Base-by-base conservation (phyloP, 306 rosid genomes). In the Vigna angularis region DNA sequence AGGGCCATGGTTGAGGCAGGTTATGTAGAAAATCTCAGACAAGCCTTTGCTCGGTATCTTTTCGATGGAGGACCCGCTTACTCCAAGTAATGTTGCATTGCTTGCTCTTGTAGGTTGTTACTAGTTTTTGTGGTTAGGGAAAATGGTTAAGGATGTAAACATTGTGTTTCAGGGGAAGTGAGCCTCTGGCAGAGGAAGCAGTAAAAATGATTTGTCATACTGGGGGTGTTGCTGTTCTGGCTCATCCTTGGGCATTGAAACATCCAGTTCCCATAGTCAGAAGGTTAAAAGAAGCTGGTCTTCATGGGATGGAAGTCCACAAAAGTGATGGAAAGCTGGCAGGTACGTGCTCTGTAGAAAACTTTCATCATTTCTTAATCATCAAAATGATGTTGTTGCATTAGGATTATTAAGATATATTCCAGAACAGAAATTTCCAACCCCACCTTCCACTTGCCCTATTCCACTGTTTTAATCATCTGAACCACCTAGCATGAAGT, bases 211-310 rank as follows among this genome's bases (percentile, higher is more conserved):
- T 95, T 53, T 69, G 87, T n/a, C 74, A 89, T 65, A 95, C 98
- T 0, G 97, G 97, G n/a, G 98, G 98, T 34, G 86, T 95, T 47
- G 90, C 98, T 34, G 98, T 92, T 48, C 86, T 95, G 68, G 98
- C 98, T 87, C 98, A 95, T 86, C 98, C 98, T 7, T 95, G 98
- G 98, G 95, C 96, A 12, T 72, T 95, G 74, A 95, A 92, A 84
- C 89, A 87, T 79, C 96, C 97, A 3, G 83, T 84, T 73, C 83
- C 91, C 45, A 62, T 95, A 56, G 81, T 92, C 20, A 86, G 88
- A 84, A 87, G 93, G 83, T 87, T 92, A 48, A 89, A 86, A 85
- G 98, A 88, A 81, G 98, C 97, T 12, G 98, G 98, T 74, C 98
- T 95, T 82, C 98, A 95, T 70, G 98, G 98, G 75, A 87, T 95